A percentile compares a stretch with the other conserved stretches of the same genome.
Evolutionary conservation across 2,329 filamentous ascomycete species (phyloP).

Genomic region (Pezicula carpinea): DNA sequence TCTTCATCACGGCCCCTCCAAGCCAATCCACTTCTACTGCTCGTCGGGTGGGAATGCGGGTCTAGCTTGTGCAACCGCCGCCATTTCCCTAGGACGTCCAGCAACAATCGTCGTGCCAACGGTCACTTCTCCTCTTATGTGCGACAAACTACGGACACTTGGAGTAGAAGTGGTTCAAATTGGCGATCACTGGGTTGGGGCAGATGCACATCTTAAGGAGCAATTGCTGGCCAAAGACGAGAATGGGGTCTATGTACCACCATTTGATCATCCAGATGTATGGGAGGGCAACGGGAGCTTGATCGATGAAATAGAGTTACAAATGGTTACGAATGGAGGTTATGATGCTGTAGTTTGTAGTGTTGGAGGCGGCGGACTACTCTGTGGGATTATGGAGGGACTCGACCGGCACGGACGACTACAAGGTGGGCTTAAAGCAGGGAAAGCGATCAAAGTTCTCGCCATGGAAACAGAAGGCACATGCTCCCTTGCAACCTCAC

Average conservation of each 20-base stretch:
- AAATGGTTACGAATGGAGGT: slow-evolving; percentile 24
- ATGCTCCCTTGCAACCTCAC: slow-evolving; percentile 60
- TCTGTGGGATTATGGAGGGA: slow-evolving; percentile 71
- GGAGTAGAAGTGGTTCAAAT: slow-evolving; percentile 66
- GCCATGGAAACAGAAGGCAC: slow-evolving; percentile 75
- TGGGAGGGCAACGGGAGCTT: slow-evolving; percentile 62
- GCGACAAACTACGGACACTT: slow-evolving; percentile 63
- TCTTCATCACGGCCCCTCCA: slow-evolving; percentile 9
- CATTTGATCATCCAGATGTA: slow-evolving; percentile 64
- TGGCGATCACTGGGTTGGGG: slow-evolving; percentile 64
- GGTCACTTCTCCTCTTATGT: slow-evolving; percentile 63
- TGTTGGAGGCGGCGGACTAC: slow-evolving; percentile 75
- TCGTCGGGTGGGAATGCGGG: slow-evolving; percentile 80
- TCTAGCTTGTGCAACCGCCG: slow-evolving; percentile 74
- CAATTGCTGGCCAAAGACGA: slow-evolving; percentile 44
- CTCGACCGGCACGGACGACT: slow-evolving; percentile 23
- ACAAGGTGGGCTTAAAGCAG: slow-evolving; percentile 4
- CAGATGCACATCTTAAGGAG: slow-evolving; percentile 61
- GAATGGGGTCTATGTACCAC: slow-evolving; percentile 59
- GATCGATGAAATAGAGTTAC: slow-evolving; percentile 37
- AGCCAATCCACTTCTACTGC: slow-evolving; percentile 65
- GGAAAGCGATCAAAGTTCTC: slow-evolving; percentile 46
- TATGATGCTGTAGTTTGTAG: slow-evolving; percentile 71
- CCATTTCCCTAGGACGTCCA: slow-evolving; percentile 55
- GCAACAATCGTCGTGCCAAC: slow-evolving; percentile 73